These are phyloP conservation scores for Amauroascus verrucosus DNA, from an alignment of 2,329 filamentous ascomycete genomes.

Conservation along the genomic window DNA sequence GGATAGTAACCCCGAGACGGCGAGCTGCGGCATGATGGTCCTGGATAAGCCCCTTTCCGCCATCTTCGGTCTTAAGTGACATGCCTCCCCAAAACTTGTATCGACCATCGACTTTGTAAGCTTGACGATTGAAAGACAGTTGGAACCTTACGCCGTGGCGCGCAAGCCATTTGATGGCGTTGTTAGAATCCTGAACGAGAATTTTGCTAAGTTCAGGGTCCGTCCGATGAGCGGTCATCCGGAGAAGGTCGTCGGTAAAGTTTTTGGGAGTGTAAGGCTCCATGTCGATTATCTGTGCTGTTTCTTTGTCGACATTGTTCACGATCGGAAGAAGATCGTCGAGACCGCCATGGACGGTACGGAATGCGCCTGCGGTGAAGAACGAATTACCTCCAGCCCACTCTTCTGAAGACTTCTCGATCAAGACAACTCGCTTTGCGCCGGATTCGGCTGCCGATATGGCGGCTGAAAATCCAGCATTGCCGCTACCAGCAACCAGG, in stretches of 20 bases:
- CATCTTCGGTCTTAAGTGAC: constrained; percentile 48
- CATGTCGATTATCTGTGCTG: constrained; percentile 47
- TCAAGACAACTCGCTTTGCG: constrained; percentile 40
- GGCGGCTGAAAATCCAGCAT: constrained; percentile 54
- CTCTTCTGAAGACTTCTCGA: constrained; percentile 50
- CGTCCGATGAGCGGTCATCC: constrained; percentile 47
- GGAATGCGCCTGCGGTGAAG: constrained; percentile 56
- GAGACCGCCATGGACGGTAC: constrained; percentile 47
- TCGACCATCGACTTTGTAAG: constrained; percentile 51
- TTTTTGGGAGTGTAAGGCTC: constrained; percentile 45
- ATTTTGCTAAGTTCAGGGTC: constrained; percentile 41
- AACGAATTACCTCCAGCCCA: constrained; percentile 56
- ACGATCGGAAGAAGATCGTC: constrained; percentile 51
- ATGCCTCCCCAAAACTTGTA: constrained; percentile 59
- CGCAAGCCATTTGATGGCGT: constrained; percentile 47
- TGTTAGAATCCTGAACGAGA: constrained; percentile 45
- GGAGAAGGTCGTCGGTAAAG: constrained; percentile 47
- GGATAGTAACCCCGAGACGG: constrained; percentile 36
- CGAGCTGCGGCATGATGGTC: constrained; percentile 40
- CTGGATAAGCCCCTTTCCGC: constrained; percentile 49
- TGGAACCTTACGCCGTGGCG: constrained; percentile 47
- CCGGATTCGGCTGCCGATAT: constrained; percentile 45
- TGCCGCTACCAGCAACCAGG: constrained; percentile 53
- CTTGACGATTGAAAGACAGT: constrained; percentile 55
- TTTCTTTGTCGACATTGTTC: constrained; percentile 45